These are phyloP conservation scores for Phoma sp. DNA, from an alignment of 2,329 filamentous ascomycete species.

Conservation along the genomic window DNA sequence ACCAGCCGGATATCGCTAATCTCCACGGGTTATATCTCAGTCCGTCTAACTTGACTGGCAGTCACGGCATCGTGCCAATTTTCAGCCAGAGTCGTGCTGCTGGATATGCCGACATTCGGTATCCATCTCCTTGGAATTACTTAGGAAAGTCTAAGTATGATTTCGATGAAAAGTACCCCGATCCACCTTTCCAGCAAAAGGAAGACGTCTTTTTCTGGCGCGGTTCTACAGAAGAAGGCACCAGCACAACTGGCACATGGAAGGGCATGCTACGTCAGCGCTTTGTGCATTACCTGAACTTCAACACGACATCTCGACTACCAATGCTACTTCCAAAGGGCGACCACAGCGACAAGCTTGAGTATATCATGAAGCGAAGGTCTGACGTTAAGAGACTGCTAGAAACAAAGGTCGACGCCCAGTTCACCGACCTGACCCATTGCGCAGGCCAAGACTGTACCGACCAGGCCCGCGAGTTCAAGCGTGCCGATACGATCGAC, in stretches of 20 bases:
- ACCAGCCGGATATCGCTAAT: slow-evolving; percentile 77
- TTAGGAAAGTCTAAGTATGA: slow-evolving; percentile 63
- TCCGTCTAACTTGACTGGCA: slow-evolving; percentile 67
- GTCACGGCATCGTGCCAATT: slow-evolving; percentile 72
- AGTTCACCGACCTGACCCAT: slow-evolving; percentile 64
- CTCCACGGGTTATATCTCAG: slow-evolving; percentile 77
- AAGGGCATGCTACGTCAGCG: slow-evolving; percentile 74
- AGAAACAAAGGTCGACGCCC: slow-evolving; percentile 60
- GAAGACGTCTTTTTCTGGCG: slow-evolving; percentile 76
- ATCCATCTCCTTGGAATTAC: slow-evolving; percentile 71
- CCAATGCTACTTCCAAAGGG: slow-evolving; percentile 52
- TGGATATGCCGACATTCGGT: slow-evolving; percentile 78
- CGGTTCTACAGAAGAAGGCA: slow-evolving; percentile 66
- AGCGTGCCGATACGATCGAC: slow-evolving; percentile 53
- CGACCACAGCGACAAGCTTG: slow-evolving; percentile 59
- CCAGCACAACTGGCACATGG: slow-evolving; percentile 63
- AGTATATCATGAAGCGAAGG: slow-evolving; percentile 63
- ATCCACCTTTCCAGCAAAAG: slow-evolving; percentile 67
- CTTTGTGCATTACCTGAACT: slow-evolving; percentile 67
- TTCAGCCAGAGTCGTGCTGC: slow-evolving; percentile 78
- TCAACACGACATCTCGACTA: slow-evolving; percentile 40
- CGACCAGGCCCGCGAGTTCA: slow-evolving; percentile 62
- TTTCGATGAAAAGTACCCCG: slow-evolving; percentile 60
- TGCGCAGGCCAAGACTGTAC: slow-evolving; percentile 62
- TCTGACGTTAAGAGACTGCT: slow-evolving; percentile 63